A percentile compares a stretch with the other conserved stretches of the same genome.
These are phyloP conservation scores for Wakefieldia striispora DNA, from an alignment of 768 basidiomycete genomes.

Conservation along the genomic window DNA sequence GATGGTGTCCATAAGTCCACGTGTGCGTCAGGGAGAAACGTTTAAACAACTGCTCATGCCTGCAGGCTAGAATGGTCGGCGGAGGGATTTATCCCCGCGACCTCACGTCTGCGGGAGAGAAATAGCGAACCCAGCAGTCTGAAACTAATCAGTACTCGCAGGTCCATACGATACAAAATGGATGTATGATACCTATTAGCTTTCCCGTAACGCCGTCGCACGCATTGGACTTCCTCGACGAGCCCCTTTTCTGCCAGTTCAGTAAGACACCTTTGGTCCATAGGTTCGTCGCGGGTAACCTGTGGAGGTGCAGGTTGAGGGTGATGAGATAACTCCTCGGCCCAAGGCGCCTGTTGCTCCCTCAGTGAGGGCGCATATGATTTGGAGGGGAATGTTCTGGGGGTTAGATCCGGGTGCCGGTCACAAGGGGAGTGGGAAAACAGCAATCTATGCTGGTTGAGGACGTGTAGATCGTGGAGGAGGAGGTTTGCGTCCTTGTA, in stretches of 20 bases:
- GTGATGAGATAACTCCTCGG: conserved; percentile 7
- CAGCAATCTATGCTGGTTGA: conserved; percentile 61
- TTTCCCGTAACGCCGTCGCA: conserved; percentile 61
- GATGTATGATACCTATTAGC: conserved; percentile 53
- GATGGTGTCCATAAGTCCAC: background rate
- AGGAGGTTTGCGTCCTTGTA: conserved; percentile 65
- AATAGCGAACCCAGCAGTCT: conserved; percentile 67
- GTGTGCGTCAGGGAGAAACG: background rate
- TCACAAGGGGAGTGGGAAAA: conserved; percentile 28
- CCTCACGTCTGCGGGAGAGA: conserved; percentile 51
- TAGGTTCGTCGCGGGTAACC: background rate
- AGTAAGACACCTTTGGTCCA: background rate
- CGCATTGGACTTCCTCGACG: conserved; percentile 42
- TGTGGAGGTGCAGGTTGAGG: background rate
- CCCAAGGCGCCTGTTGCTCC: conserved; percentile 1
- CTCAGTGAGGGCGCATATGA: background rate
- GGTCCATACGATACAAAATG: background rate
- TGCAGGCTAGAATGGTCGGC: background rate
- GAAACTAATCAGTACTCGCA: conserved; percentile 2
- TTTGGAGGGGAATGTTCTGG: background rate
- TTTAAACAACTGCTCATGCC: background rate
- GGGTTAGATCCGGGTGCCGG: background rate
- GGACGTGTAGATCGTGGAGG: conserved; percentile 68
- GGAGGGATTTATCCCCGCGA: conserved; percentile 12
- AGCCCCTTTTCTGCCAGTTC: conserved; percentile 14